Evolutionary conservation across 1,284 basidiomycete genomes (phyloP).

Genomic region (Cryptococcus sp.): DNA sequence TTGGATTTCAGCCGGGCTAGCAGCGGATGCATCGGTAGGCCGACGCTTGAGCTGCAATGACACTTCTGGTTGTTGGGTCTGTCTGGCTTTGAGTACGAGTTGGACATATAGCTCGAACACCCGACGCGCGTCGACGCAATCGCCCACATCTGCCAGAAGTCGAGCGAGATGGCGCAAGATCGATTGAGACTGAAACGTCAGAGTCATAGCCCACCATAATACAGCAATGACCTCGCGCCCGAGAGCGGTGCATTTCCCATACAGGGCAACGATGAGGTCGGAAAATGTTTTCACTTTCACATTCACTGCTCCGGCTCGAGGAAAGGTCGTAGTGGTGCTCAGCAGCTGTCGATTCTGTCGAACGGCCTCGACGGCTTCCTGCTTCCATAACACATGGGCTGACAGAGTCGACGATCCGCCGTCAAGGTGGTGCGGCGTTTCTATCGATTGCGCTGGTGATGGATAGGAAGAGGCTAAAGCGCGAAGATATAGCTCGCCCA

Average conservation of each 20-base stretch:
- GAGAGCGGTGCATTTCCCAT: conserved; percentile 16
- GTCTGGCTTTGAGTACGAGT: conserved; percentile 73
- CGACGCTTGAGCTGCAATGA: conserved; percentile 49
- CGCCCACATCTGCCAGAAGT: conserved; percentile 66
- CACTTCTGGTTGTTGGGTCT: conserved; percentile 59
- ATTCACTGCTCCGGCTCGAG: conserved; percentile 80
- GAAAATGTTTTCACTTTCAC: conserved; percentile 77
- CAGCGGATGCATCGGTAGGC: conserved; percentile 38
- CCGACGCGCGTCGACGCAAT: conserved; percentile 68
- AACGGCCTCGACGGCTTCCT: conserved; percentile 65
- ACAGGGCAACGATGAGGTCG: conserved; percentile 65
- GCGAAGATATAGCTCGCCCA: conserved; percentile 70
- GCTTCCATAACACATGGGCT: conserved; percentile 64
- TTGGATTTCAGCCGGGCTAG: conserved; percentile 22
- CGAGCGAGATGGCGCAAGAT: conserved; percentile 80
- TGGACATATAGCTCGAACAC: conserved; percentile 80
- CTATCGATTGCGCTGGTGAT: conserved; percentile 27
- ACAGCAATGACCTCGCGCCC: conserved; percentile 57
- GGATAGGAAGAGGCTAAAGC: conserved; percentile 62
- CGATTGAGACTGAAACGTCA: conserved; percentile 86
- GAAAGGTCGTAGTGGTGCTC: conserved; percentile 71
- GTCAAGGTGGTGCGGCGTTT: conserved; percentile 27
- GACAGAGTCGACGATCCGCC: conserved; percentile 27
- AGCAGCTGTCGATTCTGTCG: conserved; percentile 70
- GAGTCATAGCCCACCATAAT: conserved; percentile 85